Percentiles rank a stretch among this genome's conserved stretches.
These are phyloP conservation scores for Pythium oligandrum DNA, from an alignment of 352 stramenopile genomes.

Conservation along the genomic window DNA sequence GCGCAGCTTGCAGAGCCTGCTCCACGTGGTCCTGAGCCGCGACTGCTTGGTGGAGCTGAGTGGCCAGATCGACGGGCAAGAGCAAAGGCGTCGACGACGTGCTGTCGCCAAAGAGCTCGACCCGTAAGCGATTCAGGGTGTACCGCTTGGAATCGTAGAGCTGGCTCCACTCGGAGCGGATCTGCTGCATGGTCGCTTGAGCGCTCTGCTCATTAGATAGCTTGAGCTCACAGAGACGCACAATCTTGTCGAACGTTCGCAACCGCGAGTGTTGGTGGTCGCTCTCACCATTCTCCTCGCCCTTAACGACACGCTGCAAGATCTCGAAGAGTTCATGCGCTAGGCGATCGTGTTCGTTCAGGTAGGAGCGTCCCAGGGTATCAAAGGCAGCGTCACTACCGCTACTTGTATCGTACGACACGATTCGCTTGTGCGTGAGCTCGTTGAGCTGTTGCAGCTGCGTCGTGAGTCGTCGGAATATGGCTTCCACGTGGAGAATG, in stretches of 20 bases:
- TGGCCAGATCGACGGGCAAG: constrained; percentile 8
- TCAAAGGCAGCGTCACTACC: constrained; percentile 6
- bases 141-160: constrained; percentile 16
- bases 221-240: constrained; percentile 13
- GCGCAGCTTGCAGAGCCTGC: constrained; percentile 10
- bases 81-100: constrained; percentile 21
- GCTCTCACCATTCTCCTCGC: neutral
- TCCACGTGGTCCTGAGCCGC: constrained; percentile 18
- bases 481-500: constrained; percentile 12
- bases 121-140: constrained; percentile 13
- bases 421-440: constrained; percentile 8
- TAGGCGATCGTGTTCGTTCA: constrained; percentile 17
- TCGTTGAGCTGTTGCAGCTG: constrained; percentile 9
- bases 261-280: constrained; percentile 3
- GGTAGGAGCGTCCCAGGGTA: constrained; percentile 13
- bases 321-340: constrained; percentile 13
- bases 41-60: constrained; percentile 5
- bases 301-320: constrained; percentile 6
- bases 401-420: constrained; percentile 6
- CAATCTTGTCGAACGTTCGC: constrained; percentile 26
- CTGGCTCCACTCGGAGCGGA: constrained; percentile 16
- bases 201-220: constrained; percentile 11
- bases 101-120: constrained; percentile 20
- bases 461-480: constrained; percentile 14
- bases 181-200: constrained; percentile 1